Evolutionary conservation across 352 stramenopile genomes (phyloP).

Genomic region (Saprolegnia parasitica): DNA sequence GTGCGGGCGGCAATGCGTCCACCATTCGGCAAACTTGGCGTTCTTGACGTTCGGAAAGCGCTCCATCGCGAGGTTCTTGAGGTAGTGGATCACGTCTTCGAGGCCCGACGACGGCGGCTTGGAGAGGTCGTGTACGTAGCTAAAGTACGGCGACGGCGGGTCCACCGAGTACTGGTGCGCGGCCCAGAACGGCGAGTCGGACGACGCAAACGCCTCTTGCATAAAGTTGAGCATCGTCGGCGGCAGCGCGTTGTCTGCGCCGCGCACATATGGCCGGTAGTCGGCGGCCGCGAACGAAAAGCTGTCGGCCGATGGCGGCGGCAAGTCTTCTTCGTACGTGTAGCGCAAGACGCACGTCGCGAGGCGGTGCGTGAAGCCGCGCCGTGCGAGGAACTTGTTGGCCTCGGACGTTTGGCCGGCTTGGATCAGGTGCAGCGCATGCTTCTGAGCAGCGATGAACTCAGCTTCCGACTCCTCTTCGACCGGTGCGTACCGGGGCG

Average conservation of each 20-base stretch:
- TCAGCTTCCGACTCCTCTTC: slow-evolving; percentile 17
- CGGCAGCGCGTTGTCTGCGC: slow-evolving; percentile 32
- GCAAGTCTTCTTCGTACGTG: slow-evolving; percentile 9
- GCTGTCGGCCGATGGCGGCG: background rate
- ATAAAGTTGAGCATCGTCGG: slow-evolving; percentile 31
- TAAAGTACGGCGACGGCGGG: slow-evolving; percentile 58
- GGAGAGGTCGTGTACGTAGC: slow-evolving; percentile 40
- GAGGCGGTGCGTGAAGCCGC: slow-evolving; percentile 24
- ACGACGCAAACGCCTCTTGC: slow-evolving; percentile 34
- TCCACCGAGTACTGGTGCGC: slow-evolving; percentile 52
- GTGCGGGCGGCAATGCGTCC: slow-evolving; percentile 64
- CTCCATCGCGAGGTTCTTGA: slow-evolving; percentile 24
- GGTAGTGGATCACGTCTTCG: slow-evolving; percentile 32
- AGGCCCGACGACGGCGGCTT: slow-evolving; percentile 29
- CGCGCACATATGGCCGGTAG: slow-evolving; percentile 13
- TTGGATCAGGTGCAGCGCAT: slow-evolving; percentile 24
- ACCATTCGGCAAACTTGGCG: slow-evolving; percentile 49
- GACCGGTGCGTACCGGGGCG: background rate
- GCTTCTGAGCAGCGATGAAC: slow-evolving; percentile 24
- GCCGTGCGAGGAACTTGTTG: background rate
- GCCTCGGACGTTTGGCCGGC: slow-evolving; percentile 11
- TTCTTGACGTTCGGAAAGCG: slow-evolving; percentile 38
- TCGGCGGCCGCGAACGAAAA: background rate
- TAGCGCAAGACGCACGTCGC: slow-evolving; percentile 13
- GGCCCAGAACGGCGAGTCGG: slow-evolving; percentile 44